Percentiles rank a stretch among this genome's conserved stretches.
phyloP scores from a whole-genome alignment of 73 alveolate species.

The Paramecium pentaurelia region DNA sequence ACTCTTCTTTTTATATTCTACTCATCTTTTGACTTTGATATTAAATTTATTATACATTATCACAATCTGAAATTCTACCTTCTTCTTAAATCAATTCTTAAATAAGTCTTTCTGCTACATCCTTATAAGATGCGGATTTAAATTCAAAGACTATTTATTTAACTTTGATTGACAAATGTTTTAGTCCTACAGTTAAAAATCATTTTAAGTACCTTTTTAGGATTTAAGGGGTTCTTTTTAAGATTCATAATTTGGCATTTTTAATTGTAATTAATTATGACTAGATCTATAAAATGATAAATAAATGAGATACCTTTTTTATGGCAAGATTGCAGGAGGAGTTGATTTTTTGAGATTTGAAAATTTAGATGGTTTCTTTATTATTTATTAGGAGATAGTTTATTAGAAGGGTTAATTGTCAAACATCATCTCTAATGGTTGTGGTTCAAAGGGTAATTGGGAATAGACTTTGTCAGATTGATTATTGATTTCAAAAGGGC shows the following conservation, averaged over 20 bases:
- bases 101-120: constrained; percentile 78
- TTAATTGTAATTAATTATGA: background rate
- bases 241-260: background rate
- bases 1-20: constrained; percentile 88
- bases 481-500: background rate
- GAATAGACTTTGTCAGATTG: background rate
- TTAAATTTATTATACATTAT: background rate
- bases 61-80: constrained; percentile 56
- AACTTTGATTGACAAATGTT: constrained; percentile 75
- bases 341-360: background rate
- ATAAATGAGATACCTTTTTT: background rate
- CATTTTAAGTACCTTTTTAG: background rate
- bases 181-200: constrained; percentile 64
- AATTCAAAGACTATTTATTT: constrained; percentile 68
- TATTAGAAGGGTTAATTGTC: background rate
- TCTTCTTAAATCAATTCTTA: constrained; percentile 57
- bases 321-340: background rate
- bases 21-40: constrained; percentile 72
- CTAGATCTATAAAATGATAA: background rate
- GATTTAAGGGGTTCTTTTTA: background rate
- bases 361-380: background rate
- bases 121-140: constrained; percentile 73
- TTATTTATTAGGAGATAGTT: background rate
- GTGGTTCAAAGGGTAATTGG: background rate
- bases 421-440: constrained; percentile 20